Base-by-base conservation (phyloP, 1,139 yeast species). In the Blastobotrys proliferans region DNA sequence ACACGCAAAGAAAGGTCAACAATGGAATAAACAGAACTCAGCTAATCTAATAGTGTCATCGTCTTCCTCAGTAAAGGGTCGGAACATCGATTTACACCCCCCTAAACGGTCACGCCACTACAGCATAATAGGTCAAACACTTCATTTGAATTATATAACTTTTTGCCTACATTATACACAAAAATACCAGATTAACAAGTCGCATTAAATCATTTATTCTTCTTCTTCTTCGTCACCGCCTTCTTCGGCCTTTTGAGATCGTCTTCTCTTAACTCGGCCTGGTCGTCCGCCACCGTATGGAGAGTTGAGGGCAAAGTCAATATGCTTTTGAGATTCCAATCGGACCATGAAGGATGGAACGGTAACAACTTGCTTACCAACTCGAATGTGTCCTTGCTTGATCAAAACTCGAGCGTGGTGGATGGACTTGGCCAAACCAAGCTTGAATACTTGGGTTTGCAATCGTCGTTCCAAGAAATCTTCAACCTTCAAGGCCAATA, bases 271-370 rank as follows among this genome's bases (percentile, higher is more conserved):
- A 68, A 87, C 95, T 82, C 98, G 94, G 74, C 99, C 99, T 64
- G 98, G 94, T 80, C 98, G 92, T 65, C 97, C 98, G 79, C 98
- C 98, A 73, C 98, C 98, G 87, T 86, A 92, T 74, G 99, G 98
- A 61, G 98, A 92, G 73, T 86, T 87, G 72, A 90, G 83, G 66
- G 98, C 95, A 66, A 92, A 92, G 82, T 92, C 98, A 76, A 92
- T 88, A 88, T 94, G 98, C 86, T 92, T 92, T 79, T 92, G 98
- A 62, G 98, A 90, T 78, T 92, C 99, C 73, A 92, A 84, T 81
- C 99, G 94, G 59, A 92, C 99, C 81, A 90, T 85, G 92, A 92
- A 92, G 59, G 97, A 90, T 75, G 99, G 97, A 62, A 92, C 85
- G 79, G 83, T 85, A 74, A 92, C 99, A 64, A 88, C 81, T 80